Evolutionary conservation across 148 eudicot genomes (phyloP), one percentile per base, ranked within the genome.

Genomic region (Drosera capensis): DNA sequence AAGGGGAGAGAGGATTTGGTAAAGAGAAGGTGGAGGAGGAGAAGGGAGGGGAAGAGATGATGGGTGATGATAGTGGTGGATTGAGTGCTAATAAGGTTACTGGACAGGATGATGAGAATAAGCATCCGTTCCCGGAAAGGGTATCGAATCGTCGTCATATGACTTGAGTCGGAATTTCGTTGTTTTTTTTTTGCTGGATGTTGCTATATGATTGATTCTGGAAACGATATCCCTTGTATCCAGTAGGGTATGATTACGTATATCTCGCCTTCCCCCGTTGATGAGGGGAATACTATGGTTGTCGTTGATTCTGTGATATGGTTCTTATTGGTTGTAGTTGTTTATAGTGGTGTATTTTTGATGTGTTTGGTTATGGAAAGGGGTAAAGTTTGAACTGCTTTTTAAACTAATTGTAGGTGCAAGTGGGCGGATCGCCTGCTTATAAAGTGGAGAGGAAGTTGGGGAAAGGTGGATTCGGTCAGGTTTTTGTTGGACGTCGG

Each of bases 401-500:
- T 60, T 52, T 13, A 14, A 1, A 26, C 46, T 43, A 5, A 13
- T 53, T 66, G 7, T 57, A 87, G 94, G 86, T 82, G 43, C 76
- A 70, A 65, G 82, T 87, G 35, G 82, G 80, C 57, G 64, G 66
- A 64, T 87, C 96, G 9, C 96, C 96, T 1, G 38, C 48, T 8
- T 87, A 82, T 46, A 66, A 52, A 48, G 20, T 77, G 29, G 96
- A 82, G 1, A 72, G 49, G 59, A 87, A 82, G 66, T 70, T 87
- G 16, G 90, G 94, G 13, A 87, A 87, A 67, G 94, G 96, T 57
- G 94, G 94, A 26, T 87, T 83, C 62, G 90, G 96, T 41, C 96
- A 83, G 57, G 96, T 87, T 31, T 87, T 71, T 64, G 90, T 79
- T 49, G 96, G 96, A 56, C 82, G 80, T 12, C 74, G 78, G 18